Percentiles rank a stretch among this genome's conserved stretches.
Conservation (phyloP, 768 basidiomycete genomes). For the Dacryopinax spathularia region DNA sequence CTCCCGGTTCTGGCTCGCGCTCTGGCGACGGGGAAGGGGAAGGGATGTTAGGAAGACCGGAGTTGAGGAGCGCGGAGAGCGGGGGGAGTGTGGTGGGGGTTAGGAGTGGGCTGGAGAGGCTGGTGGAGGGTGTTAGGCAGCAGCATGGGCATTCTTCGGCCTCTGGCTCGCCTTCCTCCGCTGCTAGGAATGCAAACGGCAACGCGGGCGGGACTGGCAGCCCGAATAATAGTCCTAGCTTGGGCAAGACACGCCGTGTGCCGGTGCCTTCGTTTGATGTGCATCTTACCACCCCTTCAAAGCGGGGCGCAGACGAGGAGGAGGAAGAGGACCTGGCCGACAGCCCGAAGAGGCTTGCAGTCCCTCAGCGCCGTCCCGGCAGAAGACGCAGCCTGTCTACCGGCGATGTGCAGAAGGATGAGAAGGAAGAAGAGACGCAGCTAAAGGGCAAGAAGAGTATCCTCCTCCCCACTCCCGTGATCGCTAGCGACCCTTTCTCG, state of each 20-base stretch:
- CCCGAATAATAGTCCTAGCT: not conserved
- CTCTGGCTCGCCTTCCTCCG: no score
- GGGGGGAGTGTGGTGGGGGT: not conserved
- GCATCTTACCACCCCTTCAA: not conserved
- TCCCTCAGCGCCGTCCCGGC: conserved; percentile 35
- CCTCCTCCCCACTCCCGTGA: conserved; percentile 23
- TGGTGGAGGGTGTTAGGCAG: not conserved
- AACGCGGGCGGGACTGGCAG: not conserved
- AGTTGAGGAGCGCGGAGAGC: not conserved
- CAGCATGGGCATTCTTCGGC: no score
- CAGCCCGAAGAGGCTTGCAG: conserved; percentile 45
- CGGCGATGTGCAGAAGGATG: conserved; percentile 44
- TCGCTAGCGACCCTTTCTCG: not conserved
- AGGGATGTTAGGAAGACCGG: no score
- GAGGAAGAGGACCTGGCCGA: not conserved
- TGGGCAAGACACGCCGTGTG: not conserved
- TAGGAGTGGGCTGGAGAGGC: not conserved
- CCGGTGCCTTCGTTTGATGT: not conserved
- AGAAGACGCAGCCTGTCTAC: conserved; percentile 65
- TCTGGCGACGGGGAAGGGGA: not conserved
- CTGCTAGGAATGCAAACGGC: no score
- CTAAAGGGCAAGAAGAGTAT: conserved; percentile 36
- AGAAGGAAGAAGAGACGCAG: conserved; percentile 9
- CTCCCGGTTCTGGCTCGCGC: not conserved
- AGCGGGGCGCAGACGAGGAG: not conserved